Conservation (phyloP, 2,329 filamentous ascomycete species). For the Xylaria sp. region DNA sequence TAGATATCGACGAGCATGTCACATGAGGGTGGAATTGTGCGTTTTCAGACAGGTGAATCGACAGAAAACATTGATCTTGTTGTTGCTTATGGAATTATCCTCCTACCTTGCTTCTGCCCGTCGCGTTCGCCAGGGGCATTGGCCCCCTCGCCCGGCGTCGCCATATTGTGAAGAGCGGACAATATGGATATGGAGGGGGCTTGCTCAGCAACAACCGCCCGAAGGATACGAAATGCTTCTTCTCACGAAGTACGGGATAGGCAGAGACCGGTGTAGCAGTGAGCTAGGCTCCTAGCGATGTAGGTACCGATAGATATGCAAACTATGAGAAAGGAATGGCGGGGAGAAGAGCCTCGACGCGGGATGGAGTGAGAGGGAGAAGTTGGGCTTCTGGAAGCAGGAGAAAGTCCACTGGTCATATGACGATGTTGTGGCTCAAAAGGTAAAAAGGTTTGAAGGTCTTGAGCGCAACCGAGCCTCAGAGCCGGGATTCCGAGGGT, state of each 20-base stretch:
- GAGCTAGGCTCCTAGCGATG: no score
- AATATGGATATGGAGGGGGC: background rate
- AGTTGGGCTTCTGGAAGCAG: background rate
- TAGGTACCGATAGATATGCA: background rate
- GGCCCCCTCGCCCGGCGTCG: constrained; percentile 18
- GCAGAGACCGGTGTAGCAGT: no score
- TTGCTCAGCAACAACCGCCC: background rate
- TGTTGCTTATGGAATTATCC: background rate
- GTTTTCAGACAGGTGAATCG: constrained; percentile 13
- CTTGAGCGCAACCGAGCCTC: constrained; percentile 8
- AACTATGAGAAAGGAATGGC: constrained; percentile 3
- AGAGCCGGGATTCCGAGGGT: background rate
- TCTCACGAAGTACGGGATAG: no score
- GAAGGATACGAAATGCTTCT: no score
- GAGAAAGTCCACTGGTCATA: background rate
- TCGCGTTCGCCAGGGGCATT: constrained; percentile 18
- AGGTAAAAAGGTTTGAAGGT: constrained; percentile 6
- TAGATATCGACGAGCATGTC: background rate
- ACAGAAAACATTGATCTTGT: no score
- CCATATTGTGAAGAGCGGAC: constrained; percentile 18
- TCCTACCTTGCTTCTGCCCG: constrained; percentile 26
- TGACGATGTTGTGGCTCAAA: constrained; percentile 6
- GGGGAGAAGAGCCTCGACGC: background rate
- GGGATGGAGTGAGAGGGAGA: background rate
- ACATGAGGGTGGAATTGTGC: constrained; percentile 10